Conservation (phyloP, 805 yeast genomes). For the Candida endomychidarum region DNA sequence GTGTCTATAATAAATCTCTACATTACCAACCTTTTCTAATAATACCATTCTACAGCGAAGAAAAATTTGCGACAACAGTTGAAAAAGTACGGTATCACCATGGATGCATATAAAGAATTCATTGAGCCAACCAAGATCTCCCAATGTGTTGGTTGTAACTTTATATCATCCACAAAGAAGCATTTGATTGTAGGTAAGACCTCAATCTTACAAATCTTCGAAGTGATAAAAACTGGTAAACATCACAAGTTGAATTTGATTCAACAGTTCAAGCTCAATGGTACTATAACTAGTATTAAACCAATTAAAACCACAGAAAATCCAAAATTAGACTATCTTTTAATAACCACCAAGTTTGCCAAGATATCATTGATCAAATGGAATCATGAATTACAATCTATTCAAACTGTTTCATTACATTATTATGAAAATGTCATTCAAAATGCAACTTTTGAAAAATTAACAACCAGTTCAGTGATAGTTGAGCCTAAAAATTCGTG, state of each 20-base stretch:
- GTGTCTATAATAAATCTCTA: no score
- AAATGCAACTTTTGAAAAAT: slow-evolving; percentile 45
- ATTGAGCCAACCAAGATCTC: slow-evolving; percentile 73
- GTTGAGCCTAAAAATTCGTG: slow-evolving; percentile 61
- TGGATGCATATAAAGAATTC: slow-evolving; percentile 81
- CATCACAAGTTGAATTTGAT: slow-evolving; percentile 34
- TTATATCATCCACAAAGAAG: slow-evolving; percentile 42
- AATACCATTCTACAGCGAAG: no score
- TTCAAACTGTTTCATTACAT: slow-evolving; percentile 80
- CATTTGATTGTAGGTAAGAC: slow-evolving; percentile 73
- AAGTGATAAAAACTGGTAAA: slow-evolving; percentile 32
- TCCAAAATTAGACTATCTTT: slow-evolving; percentile 55
- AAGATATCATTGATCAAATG: slow-evolving; percentile 76
- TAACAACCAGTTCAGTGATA: slow-evolving; percentile 45
- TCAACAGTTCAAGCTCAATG: slow-evolving; percentile 71
- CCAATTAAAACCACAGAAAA: slow-evolving; percentile 48
- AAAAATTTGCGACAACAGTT: slow-evolving; percentile 4
- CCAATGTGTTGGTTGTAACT: slow-evolving; percentile 55
- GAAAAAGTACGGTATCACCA: slow-evolving; percentile 21
- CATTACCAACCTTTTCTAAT: no score
- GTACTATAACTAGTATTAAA: slow-evolving; percentile 60
- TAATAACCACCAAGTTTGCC: slow-evolving; percentile 69
- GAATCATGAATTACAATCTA: slow-evolving; percentile 51
- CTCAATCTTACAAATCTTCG: slow-evolving; percentile 63
- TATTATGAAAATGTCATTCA: slow-evolving; percentile 74